These are phyloP conservation scores for Dipodascopsis tothii DNA, from an alignment of 805 yeast species.

Conservation along the genomic window DNA sequence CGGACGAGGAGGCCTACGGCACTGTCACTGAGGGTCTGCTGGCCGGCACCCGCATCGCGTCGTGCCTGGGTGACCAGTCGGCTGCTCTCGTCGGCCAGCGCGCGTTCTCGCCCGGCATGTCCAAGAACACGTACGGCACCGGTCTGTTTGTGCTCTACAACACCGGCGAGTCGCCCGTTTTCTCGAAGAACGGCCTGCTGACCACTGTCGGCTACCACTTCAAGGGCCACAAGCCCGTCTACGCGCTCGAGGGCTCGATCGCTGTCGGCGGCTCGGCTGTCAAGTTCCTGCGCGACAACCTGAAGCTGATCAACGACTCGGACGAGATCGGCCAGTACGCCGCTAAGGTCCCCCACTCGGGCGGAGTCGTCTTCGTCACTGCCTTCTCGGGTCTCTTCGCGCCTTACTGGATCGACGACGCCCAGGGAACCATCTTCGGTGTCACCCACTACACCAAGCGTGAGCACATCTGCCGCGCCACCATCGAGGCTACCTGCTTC, in stretches of 20 bases:
- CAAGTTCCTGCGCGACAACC: constrained; percentile 89
- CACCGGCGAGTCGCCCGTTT: constrained; percentile 66
- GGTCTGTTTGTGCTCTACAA: constrained; percentile 88
- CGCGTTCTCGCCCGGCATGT: constrained; percentile 75
- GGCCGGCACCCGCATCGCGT: constrained; percentile 66
- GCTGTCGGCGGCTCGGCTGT: constrained; percentile 93
- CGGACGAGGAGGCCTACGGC: constrained; percentile 61
- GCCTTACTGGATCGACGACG: constrained; percentile 91
- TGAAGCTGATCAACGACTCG: constrained; percentile 70
- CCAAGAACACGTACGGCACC: constrained; percentile 94
- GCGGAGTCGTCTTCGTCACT: constrained; percentile 91
- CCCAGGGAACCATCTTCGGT: constrained; percentile 89
- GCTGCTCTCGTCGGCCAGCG: constrained; percentile 90
- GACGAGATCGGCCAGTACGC: constrained; percentile 89
- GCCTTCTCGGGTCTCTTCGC: constrained; percentile 92
- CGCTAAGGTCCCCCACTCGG: constrained; percentile 67
- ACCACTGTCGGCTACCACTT: constrained; percentile 91
- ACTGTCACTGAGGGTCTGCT: constrained; percentile 46
- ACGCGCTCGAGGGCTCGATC: constrained; percentile 89
- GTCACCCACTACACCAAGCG: constrained; percentile 89
- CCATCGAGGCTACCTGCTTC: constrained; percentile 89
- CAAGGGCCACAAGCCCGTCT: constrained; percentile 65
- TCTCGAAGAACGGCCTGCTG: constrained; percentile 71
- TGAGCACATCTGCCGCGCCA: constrained; percentile 87
- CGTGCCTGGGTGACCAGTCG: constrained; percentile 90